A percentile compares a stretch with the other conserved stretches of the same genome.
These are phyloP conservation scores for Zygosaccharomyces kombuchaensis DNA, from an alignment of 805 yeast genomes.

Conservation along the genomic window DNA sequence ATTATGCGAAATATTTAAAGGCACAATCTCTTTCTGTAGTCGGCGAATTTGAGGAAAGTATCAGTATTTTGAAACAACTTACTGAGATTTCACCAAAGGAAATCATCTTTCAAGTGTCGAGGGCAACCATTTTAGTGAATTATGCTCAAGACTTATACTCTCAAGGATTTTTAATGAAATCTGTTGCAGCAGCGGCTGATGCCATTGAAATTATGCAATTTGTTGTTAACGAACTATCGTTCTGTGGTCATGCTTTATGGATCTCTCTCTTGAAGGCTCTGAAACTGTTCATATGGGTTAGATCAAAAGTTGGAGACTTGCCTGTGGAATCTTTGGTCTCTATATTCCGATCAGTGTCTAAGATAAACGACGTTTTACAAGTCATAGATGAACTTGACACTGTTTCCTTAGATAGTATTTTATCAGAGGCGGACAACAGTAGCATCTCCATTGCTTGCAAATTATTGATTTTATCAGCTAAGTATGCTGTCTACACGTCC, in stretches of 20 bases:
- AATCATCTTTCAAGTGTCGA: constrained; percentile 45
- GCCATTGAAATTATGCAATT: constrained; percentile 39
- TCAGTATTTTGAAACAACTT: constrained; percentile 43
- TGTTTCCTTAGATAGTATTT: constrained; percentile 15
- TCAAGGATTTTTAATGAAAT: constrained; percentile 66
- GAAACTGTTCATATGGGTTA: constrained; percentile 49
- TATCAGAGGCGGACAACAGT: constrained; percentile 24
- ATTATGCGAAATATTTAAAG: constrained; percentile 63
- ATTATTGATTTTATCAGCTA: constrained; percentile 44
- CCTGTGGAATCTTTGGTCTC: constrained; percentile 44
- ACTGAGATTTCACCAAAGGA: constrained; percentile 45
- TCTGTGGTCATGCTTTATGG: constrained; percentile 58
- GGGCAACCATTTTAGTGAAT: constrained; percentile 54
- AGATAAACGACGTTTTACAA: constrained; percentile 14
- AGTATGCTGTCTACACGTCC: constrained; percentile 39
- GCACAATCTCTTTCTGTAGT: constrained; percentile 61
- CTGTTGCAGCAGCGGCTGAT: constrained; percentile 44
- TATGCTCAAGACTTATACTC: constrained; percentile 49
- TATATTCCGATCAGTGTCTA: constrained; percentile 23
- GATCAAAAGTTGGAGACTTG: constrained; percentile 46
- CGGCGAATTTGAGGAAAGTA: constrained; percentile 63
- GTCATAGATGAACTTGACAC: constrained; percentile 32
- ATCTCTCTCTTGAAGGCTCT: constrained; percentile 55
- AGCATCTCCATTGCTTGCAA: constrained; percentile 37
- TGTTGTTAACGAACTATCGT: constrained; percentile 15